Conservation (phyloP, 352 stramenopile genomes). For the Thraustochytrium striatum region DNA sequence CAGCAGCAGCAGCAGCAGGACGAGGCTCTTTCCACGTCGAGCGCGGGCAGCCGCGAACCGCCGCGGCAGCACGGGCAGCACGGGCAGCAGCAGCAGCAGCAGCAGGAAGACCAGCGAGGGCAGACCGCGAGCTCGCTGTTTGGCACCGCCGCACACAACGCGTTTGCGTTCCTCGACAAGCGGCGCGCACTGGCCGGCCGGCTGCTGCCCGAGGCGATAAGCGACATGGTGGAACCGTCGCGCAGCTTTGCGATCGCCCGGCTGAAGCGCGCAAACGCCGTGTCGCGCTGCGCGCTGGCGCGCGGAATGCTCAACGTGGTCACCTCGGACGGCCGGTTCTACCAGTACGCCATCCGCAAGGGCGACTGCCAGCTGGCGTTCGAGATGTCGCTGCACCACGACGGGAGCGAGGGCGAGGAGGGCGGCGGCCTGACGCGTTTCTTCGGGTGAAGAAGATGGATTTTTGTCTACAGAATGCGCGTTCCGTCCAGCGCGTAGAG, state of each 20-base stretch:
- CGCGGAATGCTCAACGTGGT: conserved; percentile 20
- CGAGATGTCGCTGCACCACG: conserved; percentile 36
- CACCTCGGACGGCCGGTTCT: conserved; percentile 38
- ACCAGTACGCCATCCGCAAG: conserved; percentile 24
- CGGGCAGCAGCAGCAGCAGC: too few species aligned
- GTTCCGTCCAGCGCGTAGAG: conserved; percentile 43
- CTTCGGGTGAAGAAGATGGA: not conserved
- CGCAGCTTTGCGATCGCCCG: conserved; percentile 24
- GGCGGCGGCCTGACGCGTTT: not conserved
- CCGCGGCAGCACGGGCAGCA: too few species aligned
- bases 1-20: too few species aligned
- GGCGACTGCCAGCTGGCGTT: conserved; percentile 25
- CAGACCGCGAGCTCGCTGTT: not conserved
- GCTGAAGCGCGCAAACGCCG: not conserved
- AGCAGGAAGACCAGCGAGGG: not conserved
- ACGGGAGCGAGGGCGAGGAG: not conserved
- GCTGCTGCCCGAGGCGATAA: conserved; percentile 20
- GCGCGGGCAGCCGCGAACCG: too few species aligned
- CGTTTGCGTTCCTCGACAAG: conserved; percentile 22
- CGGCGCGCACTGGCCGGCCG: not conserved
- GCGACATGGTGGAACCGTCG: conserved; percentile 28
- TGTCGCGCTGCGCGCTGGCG: not conserved
- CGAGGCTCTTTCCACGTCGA: too few species aligned
- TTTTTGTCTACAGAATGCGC: not conserved
- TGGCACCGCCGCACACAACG: conserved; percentile 9